A percentile compares a stretch with the other conserved stretches of the same genome.
Conservation (phyloP, 2,329 filamentous ascomycete species). For the Claviceps capensis region DNA sequence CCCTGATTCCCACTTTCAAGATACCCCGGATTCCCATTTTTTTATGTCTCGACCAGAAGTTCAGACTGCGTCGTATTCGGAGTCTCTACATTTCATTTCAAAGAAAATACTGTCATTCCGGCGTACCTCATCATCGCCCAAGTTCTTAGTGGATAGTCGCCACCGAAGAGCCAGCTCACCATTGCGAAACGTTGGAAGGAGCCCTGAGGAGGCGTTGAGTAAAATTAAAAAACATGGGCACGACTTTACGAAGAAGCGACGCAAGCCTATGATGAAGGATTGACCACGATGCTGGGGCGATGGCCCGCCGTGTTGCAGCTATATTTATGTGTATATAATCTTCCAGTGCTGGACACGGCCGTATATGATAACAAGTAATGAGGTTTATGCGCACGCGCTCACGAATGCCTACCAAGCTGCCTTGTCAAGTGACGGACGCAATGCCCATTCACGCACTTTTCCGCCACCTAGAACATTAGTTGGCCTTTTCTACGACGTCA, state of each 20-base stretch:
- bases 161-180: slow-evolving; percentile 10
- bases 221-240: slow-evolving; percentile 34
- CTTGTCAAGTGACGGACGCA: not conserved
- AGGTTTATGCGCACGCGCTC: not conserved
- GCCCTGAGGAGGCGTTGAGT: slow-evolving; percentile 31
- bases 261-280: slow-evolving; percentile 25
- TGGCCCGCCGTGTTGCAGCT: slow-evolving; percentile 22
- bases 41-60: slow-evolving; percentile 28
- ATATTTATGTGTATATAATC: slow-evolving; percentile 22
- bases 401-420: not conserved
- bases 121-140: slow-evolving; percentile 22
- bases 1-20: slow-evolving; percentile 12
- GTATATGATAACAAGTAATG: slow-evolving; percentile 10
- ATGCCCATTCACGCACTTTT: too few species aligned
- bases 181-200: slow-evolving; percentile 24
- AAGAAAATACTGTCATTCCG: slow-evolving; percentile 19
- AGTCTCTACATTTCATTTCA: slow-evolving; percentile 19
- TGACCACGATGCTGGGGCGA: slow-evolving; percentile 22
- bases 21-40: slow-evolving; percentile 28
- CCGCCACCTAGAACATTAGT: too few species aligned
- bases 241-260: slow-evolving; percentile 27
- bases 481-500: too few species aligned
- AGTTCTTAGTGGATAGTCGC: slow-evolving; percentile 17
- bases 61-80: slow-evolving; percentile 22
- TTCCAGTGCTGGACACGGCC: slow-evolving; percentile 23